phyloP scores from a whole-genome alignment of 208 protist species.

The Wallacemonas sp. region DNA sequence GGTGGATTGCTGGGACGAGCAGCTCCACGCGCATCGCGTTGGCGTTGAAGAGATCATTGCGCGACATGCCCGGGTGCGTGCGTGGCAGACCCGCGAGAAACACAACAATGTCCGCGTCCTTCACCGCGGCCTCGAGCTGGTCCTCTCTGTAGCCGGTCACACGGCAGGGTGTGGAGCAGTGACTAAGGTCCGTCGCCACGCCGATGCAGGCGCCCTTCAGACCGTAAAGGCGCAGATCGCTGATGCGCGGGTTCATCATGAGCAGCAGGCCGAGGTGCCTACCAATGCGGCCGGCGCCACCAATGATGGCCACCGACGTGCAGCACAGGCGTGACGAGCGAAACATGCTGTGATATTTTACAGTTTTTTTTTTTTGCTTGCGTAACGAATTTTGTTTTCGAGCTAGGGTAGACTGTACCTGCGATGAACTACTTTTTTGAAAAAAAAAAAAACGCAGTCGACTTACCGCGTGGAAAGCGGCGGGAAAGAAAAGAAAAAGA shows the following conservation, averaged over 20 bases:
- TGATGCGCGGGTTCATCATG: constrained; percentile 54
- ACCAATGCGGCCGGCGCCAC: constrained; percentile 89
- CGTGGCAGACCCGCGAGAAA: constrained; percentile 93
- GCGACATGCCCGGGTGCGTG: constrained; percentile 93
- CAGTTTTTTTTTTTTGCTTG: neutral
- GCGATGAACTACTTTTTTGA: too few relatives aligned
- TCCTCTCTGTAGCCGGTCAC: constrained; percentile 49
- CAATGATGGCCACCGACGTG: constrained; percentile 67
- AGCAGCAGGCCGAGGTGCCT: constrained; percentile 88
- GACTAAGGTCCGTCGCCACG: constrained; percentile 57
- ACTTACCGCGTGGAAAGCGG: too few relatives aligned
- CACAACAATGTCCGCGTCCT: constrained; percentile 72
- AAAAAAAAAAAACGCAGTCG: too few relatives aligned
- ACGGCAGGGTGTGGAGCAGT: constrained; percentile 45
- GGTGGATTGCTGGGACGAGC: constrained; percentile 74
- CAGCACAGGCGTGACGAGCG: neutral
- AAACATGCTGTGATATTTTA: neutral
- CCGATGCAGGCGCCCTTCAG: constrained; percentile 32
- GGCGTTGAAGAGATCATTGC: constrained; percentile 95
- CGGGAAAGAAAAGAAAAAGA: neutral
- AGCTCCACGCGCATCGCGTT: constrained; percentile 87
- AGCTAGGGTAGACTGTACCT: too few relatives aligned
- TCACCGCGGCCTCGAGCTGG: constrained; percentile 47
- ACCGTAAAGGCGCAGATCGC: constrained; percentile 57
- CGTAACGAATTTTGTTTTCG: too few relatives aligned